A percentile compares a stretch with the other conserved stretches of the same genome.
Evolutionary conservation across 805 yeast species (phyloP).

Genomic region (Saturnispora hagleri): DNA sequence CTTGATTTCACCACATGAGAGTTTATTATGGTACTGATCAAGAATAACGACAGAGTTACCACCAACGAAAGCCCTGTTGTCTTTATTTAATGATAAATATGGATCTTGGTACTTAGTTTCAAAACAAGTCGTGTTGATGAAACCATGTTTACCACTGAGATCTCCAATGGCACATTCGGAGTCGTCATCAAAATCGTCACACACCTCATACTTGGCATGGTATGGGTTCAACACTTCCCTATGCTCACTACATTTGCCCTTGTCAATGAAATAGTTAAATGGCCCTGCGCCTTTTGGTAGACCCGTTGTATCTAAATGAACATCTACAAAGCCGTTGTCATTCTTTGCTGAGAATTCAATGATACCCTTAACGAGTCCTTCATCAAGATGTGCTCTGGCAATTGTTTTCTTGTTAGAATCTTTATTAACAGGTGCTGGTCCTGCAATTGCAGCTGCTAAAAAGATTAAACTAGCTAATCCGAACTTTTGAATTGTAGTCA

Average conservation of each 20-base stretch:
- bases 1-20: constrained; percentile 56
- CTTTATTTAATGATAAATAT: constrained; percentile 50
- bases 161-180: constrained; percentile 64
- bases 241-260: constrained; percentile 44
- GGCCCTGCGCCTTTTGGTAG: constrained; percentile 61
- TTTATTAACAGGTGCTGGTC: constrained; percentile 39
- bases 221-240: constrained; percentile 60
- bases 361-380: constrained; percentile 37
- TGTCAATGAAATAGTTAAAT: constrained; percentile 59
- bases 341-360: constrained; percentile 53
- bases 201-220: constrained; percentile 38
- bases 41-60: constrained; percentile 51
- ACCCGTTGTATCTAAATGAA: constrained; percentile 62
- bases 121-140: constrained; percentile 59
- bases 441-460: constrained; percentile 7
- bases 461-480: neutral
- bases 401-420: constrained; percentile 42
- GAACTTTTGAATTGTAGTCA: neutral
- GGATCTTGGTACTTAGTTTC: constrained; percentile 57
- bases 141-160: constrained; percentile 71
- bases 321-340: constrained; percentile 36
- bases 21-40: constrained; percentile 42
- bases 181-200: constrained; percentile 44
- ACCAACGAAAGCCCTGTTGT: constrained; percentile 48
- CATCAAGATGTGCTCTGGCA: constrained; percentile 51